Evolutionary conservation across 257 asterid genomes (phyloP), one percentile per base, ranked within the genome.

Genomic region (Paulownia fortunei): DNA sequence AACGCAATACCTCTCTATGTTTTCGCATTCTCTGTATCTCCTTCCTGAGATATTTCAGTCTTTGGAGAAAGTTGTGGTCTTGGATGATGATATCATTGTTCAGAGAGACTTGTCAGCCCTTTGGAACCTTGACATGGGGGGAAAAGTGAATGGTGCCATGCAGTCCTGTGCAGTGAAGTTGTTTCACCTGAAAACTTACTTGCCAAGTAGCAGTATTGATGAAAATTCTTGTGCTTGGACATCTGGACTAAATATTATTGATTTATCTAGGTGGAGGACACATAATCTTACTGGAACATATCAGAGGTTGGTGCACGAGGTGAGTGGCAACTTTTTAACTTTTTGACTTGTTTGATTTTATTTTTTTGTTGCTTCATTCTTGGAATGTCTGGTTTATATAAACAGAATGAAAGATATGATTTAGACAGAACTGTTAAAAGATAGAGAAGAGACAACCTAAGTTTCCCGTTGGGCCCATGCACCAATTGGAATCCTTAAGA

Each of bases 71-170:
- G 91, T 93, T 71, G 96, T 95, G 75, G 87, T 95, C 81, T 88
- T 95, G 91, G 97, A 88, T 68, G 98, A 93, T 90, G 99, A 95
- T 81, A 76, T 90, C 73, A 70, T 93, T 85, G 92, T 93, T 73
- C 99, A 95, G 90, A 87, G 88, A 60, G 99, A 95, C 86, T 87
- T 95, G 87, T 91, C 98, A 47, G 85, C 69, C 73, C 91, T 95
- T 78, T 95, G 99, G 99, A 83, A 88, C 84, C 73, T 95, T 74
- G 85, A 93, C 87, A 88, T 95, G 98, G 97, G 87, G 54, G 97
- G 87, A 77, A 95, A 93, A 82, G 97, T 92, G 77, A 91, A 84
- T 86, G 98, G 97, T 73, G 97, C 98, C 16, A 76, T 85, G 79
- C 91, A 83, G 82, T 82, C 76, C 80, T 95, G 99, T 82, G 79